These are phyloP conservation scores for Lipomyces kockii DNA, from an alignment of 805 yeast genomes.

Conservation along the genomic window DNA sequence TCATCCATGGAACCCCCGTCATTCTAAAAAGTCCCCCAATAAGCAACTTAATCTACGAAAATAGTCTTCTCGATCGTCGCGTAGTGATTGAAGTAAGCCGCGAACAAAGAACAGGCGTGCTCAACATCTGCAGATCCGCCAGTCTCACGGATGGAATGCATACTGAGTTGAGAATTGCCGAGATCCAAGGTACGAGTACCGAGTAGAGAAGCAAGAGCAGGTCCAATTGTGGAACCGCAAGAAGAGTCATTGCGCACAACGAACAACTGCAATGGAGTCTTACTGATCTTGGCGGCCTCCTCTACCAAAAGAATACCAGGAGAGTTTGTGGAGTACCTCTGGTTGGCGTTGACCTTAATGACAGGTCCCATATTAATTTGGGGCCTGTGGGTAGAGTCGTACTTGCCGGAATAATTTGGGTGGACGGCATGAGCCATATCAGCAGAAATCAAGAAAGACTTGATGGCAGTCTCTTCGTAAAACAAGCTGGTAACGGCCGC, in stretches of 20 bases:
- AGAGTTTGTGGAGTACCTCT: constrained; percentile 91
- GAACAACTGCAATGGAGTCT: constrained; percentile 86
- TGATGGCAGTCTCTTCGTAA: constrained; percentile 45
- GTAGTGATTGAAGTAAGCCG: constrained; percentile 69
- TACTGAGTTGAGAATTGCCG: constrained; percentile 81
- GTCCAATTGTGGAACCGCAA: constrained; percentile 97
- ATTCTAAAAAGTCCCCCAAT: background rate
- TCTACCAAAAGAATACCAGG: constrained; percentile 83
- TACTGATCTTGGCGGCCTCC: constrained; percentile 65
- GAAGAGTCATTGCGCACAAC: constrained; percentile 93
- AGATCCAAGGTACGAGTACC: constrained; percentile 55
- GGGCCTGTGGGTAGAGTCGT: constrained; percentile 82
- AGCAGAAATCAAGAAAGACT: constrained; percentile 86
- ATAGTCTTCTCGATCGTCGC: constrained; percentile 48
- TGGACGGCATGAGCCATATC: constrained; percentile 98
- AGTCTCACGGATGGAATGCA: constrained; percentile 86
- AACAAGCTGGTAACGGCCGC: constrained; percentile 10
- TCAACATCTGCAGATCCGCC: constrained; percentile 78
- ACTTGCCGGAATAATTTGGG: constrained; percentile 80
- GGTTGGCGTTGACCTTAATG: constrained; percentile 90
- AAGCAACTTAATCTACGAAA: constrained; percentile 20
- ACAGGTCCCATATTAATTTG: constrained; percentile 88
- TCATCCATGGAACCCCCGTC: background rate
- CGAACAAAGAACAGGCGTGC: constrained; percentile 69
- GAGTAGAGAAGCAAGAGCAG: constrained; percentile 79